Conservation (phyloP, 768 basidiomycete species). For the Candolleomyces aberdarensis region DNA sequence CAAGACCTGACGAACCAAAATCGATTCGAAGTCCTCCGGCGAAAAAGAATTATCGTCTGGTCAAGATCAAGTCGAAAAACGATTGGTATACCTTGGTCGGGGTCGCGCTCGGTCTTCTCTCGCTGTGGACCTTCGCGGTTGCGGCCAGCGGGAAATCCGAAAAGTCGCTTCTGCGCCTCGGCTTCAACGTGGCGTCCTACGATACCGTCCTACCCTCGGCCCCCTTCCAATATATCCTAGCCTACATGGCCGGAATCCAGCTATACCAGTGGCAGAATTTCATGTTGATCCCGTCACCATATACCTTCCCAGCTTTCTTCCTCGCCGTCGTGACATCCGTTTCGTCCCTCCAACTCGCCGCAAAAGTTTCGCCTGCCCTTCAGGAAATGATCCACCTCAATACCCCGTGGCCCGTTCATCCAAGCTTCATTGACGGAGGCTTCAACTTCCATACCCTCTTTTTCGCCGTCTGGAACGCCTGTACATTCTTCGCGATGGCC, state of each 20-base stretch:
- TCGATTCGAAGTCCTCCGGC: neutral
- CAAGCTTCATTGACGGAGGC: constrained; percentile 13
- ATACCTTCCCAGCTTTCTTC: constrained; percentile 5
- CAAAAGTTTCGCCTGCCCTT: constrained; percentile 4
- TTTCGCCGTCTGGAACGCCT: constrained; percentile 17
- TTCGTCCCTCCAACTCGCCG: neutral
- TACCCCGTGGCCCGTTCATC: constrained; percentile 8
- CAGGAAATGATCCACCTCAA: constrained; percentile 10
- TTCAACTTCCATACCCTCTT: constrained; percentile 14
- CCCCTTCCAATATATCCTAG: constrained; percentile 1
- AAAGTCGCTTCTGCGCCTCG: neutral
- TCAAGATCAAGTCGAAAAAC: neutral
- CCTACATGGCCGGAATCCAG: constrained; percentile 2
- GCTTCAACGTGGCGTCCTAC: constrained; percentile 2
- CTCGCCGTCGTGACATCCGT: constrained; percentile 12
- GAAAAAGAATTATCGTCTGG: neutral
- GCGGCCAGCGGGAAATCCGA: neutral
- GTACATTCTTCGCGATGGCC: constrained; percentile 14
- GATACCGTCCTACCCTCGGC: neutral
- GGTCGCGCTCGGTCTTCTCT: neutral
- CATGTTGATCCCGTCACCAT: neutral
- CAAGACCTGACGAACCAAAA: neutral
- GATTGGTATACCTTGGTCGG: neutral
- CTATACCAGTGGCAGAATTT: neutral
- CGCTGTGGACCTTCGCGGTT: neutral